Evolutionary conservation across 1,284 basidiomycete genomes (phyloP).

Genomic region (Pyrrhoderma noxium): DNA sequence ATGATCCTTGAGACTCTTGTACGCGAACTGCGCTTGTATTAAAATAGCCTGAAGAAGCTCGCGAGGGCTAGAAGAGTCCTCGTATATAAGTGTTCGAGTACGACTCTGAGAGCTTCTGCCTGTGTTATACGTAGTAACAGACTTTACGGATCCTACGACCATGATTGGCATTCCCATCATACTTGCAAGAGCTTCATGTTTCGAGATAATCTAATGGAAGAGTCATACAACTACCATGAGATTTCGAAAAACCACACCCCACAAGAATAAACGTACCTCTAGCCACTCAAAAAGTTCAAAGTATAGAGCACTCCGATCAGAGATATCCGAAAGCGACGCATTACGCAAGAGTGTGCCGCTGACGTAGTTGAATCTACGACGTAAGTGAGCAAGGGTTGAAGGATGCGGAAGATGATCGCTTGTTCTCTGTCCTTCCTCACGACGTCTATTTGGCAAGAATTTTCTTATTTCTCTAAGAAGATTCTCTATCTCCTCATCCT

Average conservation of each 20-base stretch:
- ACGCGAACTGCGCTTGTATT: constrained; percentile 81
- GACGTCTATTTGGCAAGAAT: constrained; percentile 73
- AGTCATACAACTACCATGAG: not conserved
- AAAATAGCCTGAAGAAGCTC: constrained; percentile 84
- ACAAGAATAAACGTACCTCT: constrained; percentile 48
- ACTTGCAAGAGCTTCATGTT: constrained; percentile 82
- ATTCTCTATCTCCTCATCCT: constrained; percentile 64
- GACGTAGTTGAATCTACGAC: constrained; percentile 81
- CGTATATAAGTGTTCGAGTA: constrained; percentile 77
- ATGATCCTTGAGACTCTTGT: constrained; percentile 79
- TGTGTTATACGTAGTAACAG: constrained; percentile 45
- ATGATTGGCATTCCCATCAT: constrained; percentile 97
- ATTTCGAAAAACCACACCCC: constrained; percentile 4
- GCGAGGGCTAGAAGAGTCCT: constrained; percentile 81
- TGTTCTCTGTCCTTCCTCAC: constrained; percentile 61
- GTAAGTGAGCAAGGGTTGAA: constrained; percentile 80
- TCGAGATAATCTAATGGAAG: constrained; percentile 65
- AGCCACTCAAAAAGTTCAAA: constrained; percentile 87
- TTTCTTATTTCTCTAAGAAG: constrained; percentile 64
- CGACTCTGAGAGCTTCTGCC: constrained; percentile 43
- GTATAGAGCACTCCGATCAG: constrained; percentile 78
- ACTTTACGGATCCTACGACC: constrained; percentile 65
- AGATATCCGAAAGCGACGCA: constrained; percentile 90
- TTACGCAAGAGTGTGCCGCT: constrained; percentile 79
- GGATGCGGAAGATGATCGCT: constrained; percentile 87